Base-by-base conservation (phyloP, 805 yeast genomes). In the Zygotorulaspora danielsina region DNA sequence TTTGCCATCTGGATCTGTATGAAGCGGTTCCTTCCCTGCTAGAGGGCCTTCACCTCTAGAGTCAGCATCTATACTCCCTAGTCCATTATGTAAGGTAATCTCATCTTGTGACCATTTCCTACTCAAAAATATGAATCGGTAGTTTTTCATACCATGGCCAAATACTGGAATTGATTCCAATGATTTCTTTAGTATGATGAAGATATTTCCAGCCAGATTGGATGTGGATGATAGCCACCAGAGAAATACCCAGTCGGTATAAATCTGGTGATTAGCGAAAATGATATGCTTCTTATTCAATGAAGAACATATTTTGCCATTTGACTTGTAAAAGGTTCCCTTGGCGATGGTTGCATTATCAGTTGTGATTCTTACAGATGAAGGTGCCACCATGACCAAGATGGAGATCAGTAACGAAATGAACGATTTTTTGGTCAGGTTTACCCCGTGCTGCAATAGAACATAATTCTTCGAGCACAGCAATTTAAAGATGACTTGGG, bases 211-310 rank as follows among this genome's bases (percentile, higher is more conserved):
- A 6, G 81, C 76, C 35, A 79, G 61, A n/a, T 70, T 61, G 15
- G 85, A 75, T 6, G 86, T 71, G 57, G 84, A 82, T 0, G 84
- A 67, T 21, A 84, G 48, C 76, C 84, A 89, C 97, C 97, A 89
- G 38, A 87, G 51, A 52, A 76, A 87, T 9, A 83, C 71, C 97
- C 97, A 89, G 59, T 89, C 97, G 4, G 89, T 78, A 60, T 90
- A 89, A 19, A 89, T 80, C 64, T 88, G 96, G 61, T 89, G 97
- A 58, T 90, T 89, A 9, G 94, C 78, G 27, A 89, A 79, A 32
- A 83, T 59, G 2, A 89, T 71, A 0, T 84, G 71, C 33, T 78
- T 71, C 17, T 74, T 74, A 6, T 68, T 61, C 33, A 80, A 55
- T n/a, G 38, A 39, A 3, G 65, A 59, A 6, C 42, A 12, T 10